These are phyloP conservation scores for Sanghuangporus weigelae DNA, from an alignment of 1,284 basidiomycete genomes.

Conservation along the genomic window DNA sequence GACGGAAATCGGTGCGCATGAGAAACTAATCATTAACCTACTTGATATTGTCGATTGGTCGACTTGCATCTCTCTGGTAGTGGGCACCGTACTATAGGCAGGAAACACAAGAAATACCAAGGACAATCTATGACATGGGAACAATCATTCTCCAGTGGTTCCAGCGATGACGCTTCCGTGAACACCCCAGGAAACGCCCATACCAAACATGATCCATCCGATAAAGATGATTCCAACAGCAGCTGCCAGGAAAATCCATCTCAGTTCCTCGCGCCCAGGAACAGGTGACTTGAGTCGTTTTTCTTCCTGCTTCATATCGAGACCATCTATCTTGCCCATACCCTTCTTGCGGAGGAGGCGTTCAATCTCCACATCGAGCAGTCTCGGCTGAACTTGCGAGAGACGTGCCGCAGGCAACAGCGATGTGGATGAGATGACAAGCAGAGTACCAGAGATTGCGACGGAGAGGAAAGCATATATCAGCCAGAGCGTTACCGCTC, in stretches of 20 bases:
- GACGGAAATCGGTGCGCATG: too few relatives aligned
- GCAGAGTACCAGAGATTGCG: constrained; percentile 33
- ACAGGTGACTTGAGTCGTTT: constrained; percentile 31
- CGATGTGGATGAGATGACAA: constrained; percentile 28
- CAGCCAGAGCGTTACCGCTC: constrained; percentile 39
- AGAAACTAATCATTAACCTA: too few relatives aligned
- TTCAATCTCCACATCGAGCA: constrained; percentile 29
- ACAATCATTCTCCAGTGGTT: constrained; percentile 32
- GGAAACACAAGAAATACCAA: background rate
- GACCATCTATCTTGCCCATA: constrained; percentile 12
- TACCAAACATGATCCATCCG: constrained; percentile 41
- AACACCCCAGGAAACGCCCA: constrained; percentile 41
- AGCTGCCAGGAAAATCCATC: constrained; percentile 27
- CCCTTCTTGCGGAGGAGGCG: constrained; percentile 26
- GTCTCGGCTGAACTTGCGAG: constrained; percentile 33
- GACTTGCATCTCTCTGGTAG: too few relatives aligned
- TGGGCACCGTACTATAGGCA: background rate
- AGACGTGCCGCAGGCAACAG: constrained; percentile 37
- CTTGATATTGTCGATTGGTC: too few relatives aligned
- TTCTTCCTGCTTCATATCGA: constrained; percentile 24
- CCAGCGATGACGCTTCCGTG: constrained; percentile 35
- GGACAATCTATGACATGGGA: background rate
- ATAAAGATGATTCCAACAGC: constrained; percentile 32
- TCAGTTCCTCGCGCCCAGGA: constrained; percentile 17
- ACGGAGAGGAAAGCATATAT: constrained; percentile 37